These are phyloP conservation scores for Sugiyamaella boreocaroliniensis DNA, from an alignment of 805 yeast species.

Conservation along the genomic window DNA sequence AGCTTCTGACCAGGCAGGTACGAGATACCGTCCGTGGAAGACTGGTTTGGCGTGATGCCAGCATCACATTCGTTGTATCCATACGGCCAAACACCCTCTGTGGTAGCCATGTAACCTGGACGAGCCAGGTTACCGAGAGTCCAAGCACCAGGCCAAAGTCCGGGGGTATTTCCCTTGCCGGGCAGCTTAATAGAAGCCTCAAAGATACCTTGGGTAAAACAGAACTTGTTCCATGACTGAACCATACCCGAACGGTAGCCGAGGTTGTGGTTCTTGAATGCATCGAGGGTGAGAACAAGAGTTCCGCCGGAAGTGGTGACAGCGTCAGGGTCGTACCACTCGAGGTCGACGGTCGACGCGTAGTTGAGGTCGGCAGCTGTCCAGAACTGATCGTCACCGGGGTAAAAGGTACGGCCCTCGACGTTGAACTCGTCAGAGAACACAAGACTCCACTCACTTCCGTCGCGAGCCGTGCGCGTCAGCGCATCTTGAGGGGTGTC, in stretches of 20 bases:
- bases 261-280: slow-evolving; percentile 69
- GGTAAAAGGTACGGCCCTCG: slow-evolving; percentile 85
- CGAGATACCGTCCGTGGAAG: slow-evolving; percentile 82
- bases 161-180: slow-evolving; percentile 67
- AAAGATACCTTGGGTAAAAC: slow-evolving; percentile 77
- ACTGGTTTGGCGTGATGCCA: slow-evolving; percentile 91
- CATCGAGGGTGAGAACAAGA: slow-evolving; percentile 64
- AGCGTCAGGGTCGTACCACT: slow-evolving; percentile 95
- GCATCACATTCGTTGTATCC: slow-evolving; percentile 82
- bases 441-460: slow-evolving; percentile 66
- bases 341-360: slow-evolving; percentile 82
- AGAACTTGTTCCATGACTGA: slow-evolving; percentile 86
- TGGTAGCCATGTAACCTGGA: slow-evolving; percentile 80
- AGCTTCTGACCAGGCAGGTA: slow-evolving; percentile 80
- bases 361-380: slow-evolving; percentile 77
- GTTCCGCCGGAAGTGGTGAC: slow-evolving; percentile 70
- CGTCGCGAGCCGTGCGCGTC: slow-evolving; percentile 50
- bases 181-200: slow-evolving; percentile 77
- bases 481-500: slow-evolving; percentile 57
- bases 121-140: slow-evolving; percentile 88
- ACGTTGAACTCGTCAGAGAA: slow-evolving; percentile 88
- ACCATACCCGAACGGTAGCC: slow-evolving; percentile 87
- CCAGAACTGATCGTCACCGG: slow-evolving; percentile 89
- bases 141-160: slow-evolving; percentile 97
- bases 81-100: slow-evolving; percentile 96